Evolutionary conservation across 805 yeast genomes (phyloP).

Genomic region (Barnettozyma populi): DNA sequence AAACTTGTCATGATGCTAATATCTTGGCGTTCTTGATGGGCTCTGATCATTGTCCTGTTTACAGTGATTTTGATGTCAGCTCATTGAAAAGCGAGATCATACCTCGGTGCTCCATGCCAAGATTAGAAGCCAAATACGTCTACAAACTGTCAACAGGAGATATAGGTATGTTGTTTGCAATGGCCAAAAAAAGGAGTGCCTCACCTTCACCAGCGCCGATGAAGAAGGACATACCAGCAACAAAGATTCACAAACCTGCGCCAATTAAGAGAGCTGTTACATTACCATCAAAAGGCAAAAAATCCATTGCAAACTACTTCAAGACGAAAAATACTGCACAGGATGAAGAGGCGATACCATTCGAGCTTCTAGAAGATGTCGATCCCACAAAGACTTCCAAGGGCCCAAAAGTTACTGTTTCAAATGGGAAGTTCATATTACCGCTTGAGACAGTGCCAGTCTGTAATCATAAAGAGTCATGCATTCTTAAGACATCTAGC

Average conservation of each 20-base stretch:
- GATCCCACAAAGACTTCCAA: neutral
- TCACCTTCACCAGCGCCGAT: constrained; percentile 1
- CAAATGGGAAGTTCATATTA: constrained; percentile 16
- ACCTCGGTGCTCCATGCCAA: constrained; percentile 23
- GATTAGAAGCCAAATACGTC: constrained; percentile 48
- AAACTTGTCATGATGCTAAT: constrained; percentile 31
- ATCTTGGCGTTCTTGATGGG: constrained; percentile 75
- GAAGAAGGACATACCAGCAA: neutral
- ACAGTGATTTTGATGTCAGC: constrained; percentile 48
- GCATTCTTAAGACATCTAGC: constrained; percentile 41
- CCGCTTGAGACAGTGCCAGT: constrained; percentile 31
- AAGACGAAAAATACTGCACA: constrained; percentile 3
- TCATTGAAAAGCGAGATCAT: constrained; percentile 2
- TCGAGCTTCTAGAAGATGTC: constrained; percentile 2
- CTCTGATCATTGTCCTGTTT: constrained; percentile 94
- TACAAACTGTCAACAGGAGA: constrained; percentile 36
- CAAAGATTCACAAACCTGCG: neutral
- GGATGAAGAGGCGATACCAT: constrained; percentile 1
- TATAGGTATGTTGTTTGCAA: constrained; percentile 32
- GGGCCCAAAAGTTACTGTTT: constrained; percentile 3
- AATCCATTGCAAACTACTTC: constrained; percentile 15
- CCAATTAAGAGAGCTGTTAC: constrained; percentile 1
- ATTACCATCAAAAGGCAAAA: constrained; percentile 11
- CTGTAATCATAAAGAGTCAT: constrained; percentile 44
- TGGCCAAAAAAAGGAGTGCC: constrained; percentile 16